Percentiles rank a stretch among this genome's conserved stretches.
Evolutionary conservation across 192 early-diverging fungal genomes (phyloP).

Genomic region (Pilobolus umbonatus): DNA sequence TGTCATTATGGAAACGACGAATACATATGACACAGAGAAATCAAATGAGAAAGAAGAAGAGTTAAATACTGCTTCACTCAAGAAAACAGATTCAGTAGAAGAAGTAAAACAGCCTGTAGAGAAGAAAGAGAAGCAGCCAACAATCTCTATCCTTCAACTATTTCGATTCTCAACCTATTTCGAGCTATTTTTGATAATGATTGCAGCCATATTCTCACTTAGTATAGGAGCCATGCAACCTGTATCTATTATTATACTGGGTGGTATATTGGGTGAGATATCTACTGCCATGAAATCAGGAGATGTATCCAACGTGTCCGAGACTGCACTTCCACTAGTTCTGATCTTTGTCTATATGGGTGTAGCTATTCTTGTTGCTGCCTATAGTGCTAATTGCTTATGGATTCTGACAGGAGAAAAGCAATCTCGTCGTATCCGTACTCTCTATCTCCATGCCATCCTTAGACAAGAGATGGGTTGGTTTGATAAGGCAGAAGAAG

Average conservation of each 20-base stretch:
- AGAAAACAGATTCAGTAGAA: too few species aligned
- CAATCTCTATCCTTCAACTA: conserved; percentile 54
- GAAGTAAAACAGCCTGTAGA: conserved; percentile 7
- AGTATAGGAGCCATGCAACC: conserved; percentile 31
- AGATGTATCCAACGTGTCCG: conserved; percentile 6
- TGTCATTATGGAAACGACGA: too few species aligned
- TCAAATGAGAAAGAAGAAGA: too few species aligned
- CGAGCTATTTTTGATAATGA: conserved; percentile 11
- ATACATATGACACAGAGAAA: too few species aligned
- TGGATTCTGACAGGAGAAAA: conserved; percentile 48
- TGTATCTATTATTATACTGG: conserved; percentile 25
- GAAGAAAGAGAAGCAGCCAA: conserved; percentile 40
- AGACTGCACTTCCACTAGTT: conserved; percentile 18
- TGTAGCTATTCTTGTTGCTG: conserved; percentile 46
- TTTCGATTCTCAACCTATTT: conserved; percentile 54
- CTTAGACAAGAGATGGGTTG: conserved; percentile 84
- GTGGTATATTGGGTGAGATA: conserved; percentile 21
- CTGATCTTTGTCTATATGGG: conserved; percentile 58
- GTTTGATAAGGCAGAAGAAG: conserved; percentile 75
- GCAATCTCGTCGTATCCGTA: conserved; percentile 65
- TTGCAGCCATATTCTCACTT: conserved; percentile 9
- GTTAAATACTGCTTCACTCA: too few species aligned
- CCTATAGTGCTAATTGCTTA: conserved; percentile 57
- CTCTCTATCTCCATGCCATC: conserved; percentile 68
- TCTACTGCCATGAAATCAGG: background rate